Base-by-base conservation (phyloP, 2,329 filamentous ascomycete genomes). In the Trichophyton rubrum region DNA sequence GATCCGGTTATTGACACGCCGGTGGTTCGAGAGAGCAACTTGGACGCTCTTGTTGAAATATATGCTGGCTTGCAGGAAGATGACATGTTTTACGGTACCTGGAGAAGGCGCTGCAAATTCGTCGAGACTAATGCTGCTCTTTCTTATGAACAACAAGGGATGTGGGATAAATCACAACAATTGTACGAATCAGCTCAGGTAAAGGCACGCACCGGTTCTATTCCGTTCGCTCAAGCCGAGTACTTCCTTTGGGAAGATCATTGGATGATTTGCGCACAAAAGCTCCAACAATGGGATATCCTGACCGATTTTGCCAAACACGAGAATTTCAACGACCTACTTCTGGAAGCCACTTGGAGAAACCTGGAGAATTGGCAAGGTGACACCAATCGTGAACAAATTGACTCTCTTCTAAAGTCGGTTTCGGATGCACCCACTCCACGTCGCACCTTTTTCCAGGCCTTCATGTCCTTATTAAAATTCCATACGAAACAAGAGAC, bases 191-290 rank as follows among this genome's bases (percentile, higher is more conserved):
- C 87, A 60, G 93, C 95, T 0, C 95, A 99, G 73, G 90, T 99
- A 72, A 99, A 97, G 73, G 93, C 95, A 51, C 85, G 95, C 55
- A 97, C 92, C 0, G 93, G 91, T 58, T 89, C 92, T n/a, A 85
- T 97, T 63, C 92, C 93, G 0, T 97, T 96, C 73, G 96, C 92
- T 0, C 89, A 95, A 68, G 90, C 87, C 35, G 93, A 99, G 74
- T 99, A 99, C 74, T 96, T 95, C 83, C 82, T 99, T 0, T 99
- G 93, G 93, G 93, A 99, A 74, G 93, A 99, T 70, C 95, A 99
- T 68, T 99, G 93, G 93, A 86, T 99, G 47, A 82, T 96, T 57
- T 99, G 93, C 72, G 93, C 92, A 0, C 90, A 97, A 75, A 99
- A 99, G 75, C 80, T 99, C 53, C 95, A 99, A 72, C 95, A 99